Base-by-base conservation (phyloP, 495 filamentous ascomycete species). In the Penicillium desertorum region DNA sequence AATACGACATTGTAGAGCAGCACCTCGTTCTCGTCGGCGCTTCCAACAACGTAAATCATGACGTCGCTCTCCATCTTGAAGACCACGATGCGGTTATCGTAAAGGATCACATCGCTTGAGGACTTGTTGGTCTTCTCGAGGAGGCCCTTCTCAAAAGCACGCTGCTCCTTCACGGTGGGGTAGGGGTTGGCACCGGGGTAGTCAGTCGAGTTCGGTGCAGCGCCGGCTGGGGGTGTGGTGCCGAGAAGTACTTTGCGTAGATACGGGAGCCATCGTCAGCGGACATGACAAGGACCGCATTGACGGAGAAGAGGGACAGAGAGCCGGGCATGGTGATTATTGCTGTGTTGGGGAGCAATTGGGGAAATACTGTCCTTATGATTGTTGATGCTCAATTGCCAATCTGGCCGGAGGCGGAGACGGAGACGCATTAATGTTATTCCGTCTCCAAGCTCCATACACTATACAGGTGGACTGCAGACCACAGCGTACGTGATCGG, bases 1-100 rank as follows among this genome's bases (percentile, higher is more conserved):
- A 97, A 72, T 44, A 97, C 83, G 17, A 96, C 92, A 66, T 92
- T 94, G 76, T 95, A 98, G 49, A 99, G 81, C 72, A 99, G 73
- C 20, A 99, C 89, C 76, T 99, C 94, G 70, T 96, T 99, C 78
- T 99, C 94, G 27, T 97, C 92, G 9, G 87, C 82, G 45, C 90
- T 86, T 25, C 92, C 92, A 8, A 98, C 90, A 25, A 97, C 92
- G 69, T 96, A 98, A 53, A 98, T 81, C 86, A 96, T 95, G 27
- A 99, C 91, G 73, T 99, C 94, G 62, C 88, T 89, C 79, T 98
- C 94, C 76, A 87, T 87, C 84, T 98, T 98, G 81, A 96, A 99
- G 32, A 98, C 90, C 32, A 98, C 91, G 34, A 98, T 84, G 61
- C 89, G 85, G 75, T 90, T 91, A 73, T 98, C 94, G 77, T 96